These are phyloP conservation scores for Aethionema arabicum DNA, from an alignment of 345 rosid species.

Conservation along the genomic window DNA sequence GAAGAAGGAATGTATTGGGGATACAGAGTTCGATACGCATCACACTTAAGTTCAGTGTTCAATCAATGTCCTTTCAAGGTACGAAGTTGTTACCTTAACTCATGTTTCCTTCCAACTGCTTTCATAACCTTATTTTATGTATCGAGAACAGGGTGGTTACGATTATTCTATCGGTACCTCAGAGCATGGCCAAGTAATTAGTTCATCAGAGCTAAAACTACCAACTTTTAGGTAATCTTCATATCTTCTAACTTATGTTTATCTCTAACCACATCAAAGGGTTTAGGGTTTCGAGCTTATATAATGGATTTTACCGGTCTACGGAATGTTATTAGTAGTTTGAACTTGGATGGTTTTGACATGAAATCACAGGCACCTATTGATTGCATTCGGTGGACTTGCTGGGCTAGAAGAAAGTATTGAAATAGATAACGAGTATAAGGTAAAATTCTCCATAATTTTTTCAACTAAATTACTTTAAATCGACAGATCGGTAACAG, in stretches of 20 bases:
- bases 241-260: neutral
- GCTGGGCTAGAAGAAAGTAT: constrained; percentile 88
- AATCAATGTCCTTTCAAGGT: constrained; percentile 67
- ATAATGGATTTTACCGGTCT: no score
- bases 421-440: constrained; percentile 64
- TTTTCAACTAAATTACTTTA: neutral
- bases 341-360: constrained; percentile 24
- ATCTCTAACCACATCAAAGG: constrained; percentile 21
- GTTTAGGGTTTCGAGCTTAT: no score
- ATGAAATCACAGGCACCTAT: constrained; percentile 55
- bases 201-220: constrained; percentile 65
- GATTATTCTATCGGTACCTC: constrained; percentile 89
- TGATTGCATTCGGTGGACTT: constrained; percentile 95
- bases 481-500: neutral
- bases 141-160: constrained; percentile 73
- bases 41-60: constrained; percentile 65
- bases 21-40: constrained; percentile 85
- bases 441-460: constrained; percentile 46
- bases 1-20: constrained; percentile 93
- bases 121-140: constrained; percentile 24
- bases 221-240: constrained; percentile 64
- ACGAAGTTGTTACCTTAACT: neutral
- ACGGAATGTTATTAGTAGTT: neutral
- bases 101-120: constrained; percentile 1
- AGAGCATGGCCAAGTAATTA: constrained; percentile 80